Evolutionary conservation across 257 asterid species (phyloP).

Genomic region (Salvia miltiorrhiza): DNA sequence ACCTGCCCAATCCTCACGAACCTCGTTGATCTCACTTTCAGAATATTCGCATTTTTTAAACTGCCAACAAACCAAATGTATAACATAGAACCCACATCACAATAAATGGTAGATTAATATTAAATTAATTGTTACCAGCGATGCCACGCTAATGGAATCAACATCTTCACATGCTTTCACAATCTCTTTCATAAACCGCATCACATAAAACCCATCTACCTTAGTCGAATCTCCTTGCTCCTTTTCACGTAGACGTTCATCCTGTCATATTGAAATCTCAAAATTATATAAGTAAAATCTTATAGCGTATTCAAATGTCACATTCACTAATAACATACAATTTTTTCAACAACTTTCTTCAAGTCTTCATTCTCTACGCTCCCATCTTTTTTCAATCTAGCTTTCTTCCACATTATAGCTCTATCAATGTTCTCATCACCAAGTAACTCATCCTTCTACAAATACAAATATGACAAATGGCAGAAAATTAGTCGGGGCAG

Average conservation of each 20-base stretch:
- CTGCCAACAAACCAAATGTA: too few relatives aligned
- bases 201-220: not conserved
- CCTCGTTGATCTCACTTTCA: not conserved
- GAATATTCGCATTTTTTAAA: not conserved
- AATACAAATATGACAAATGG: too few relatives aligned
- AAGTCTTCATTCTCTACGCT: not conserved
- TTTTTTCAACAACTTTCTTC: not conserved
- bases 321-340: not conserved
- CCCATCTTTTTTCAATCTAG: too few relatives aligned
- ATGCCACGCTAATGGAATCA: too few relatives aligned
- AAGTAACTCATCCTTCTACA: not conserved
- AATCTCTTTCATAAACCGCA: not conserved
- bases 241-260: not conserved
- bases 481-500: too few relatives aligned
- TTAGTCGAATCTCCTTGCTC: not conserved
- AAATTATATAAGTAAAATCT: not conserved
- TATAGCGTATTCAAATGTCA: not conserved
- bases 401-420: too few relatives aligned
- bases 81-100: too few relatives aligned
- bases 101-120: too few relatives aligned
- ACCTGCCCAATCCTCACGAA: not conserved
- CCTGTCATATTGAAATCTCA: not conserved
- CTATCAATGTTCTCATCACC: too few relatives aligned
- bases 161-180: too few relatives aligned
- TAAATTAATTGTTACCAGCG: too few relatives aligned